Evolutionary conservation across 1,284 basidiomycete genomes (phyloP).

Genomic region (Leccinum proliferum): DNA sequence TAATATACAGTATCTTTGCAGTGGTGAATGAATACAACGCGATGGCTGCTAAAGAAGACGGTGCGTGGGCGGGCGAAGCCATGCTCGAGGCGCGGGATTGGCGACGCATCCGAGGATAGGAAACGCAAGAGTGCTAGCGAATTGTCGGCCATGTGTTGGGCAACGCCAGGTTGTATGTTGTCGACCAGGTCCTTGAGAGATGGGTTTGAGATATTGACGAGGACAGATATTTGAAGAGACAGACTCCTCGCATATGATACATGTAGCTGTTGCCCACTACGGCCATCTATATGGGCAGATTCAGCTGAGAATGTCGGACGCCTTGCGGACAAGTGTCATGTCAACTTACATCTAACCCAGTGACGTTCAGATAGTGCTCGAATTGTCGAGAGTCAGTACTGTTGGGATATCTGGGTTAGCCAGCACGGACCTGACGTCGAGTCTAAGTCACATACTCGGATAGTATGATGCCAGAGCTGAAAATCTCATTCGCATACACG

Average conservation of each 20-base stretch:
- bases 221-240: slow-evolving; percentile 1
- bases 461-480: slow-evolving; percentile 87
- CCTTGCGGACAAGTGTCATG: neutral
- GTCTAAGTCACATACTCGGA: slow-evolving; percentile 63
- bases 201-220: slow-evolving; percentile 9
- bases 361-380: slow-evolving; percentile 84
- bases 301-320: neutral
- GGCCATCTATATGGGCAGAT: slow-evolving; percentile 66
- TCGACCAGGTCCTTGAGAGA: slow-evolving; percentile 65
- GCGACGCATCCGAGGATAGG: slow-evolving; percentile 67
- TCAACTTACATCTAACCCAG: slow-evolving; percentile 73
- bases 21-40: slow-evolving; percentile 71
- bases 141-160: slow-evolving; percentile 92
- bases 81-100: slow-evolving; percentile 53
- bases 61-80: slow-evolving; percentile 56
- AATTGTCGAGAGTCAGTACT: slow-evolving; percentile 96
- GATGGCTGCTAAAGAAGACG: slow-evolving; percentile 73
- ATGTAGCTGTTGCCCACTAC: slow-evolving; percentile 91
- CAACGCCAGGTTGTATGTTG: slow-evolving; percentile 77
- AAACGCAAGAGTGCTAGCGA: slow-evolving; percentile 78
- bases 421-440: slow-evolving; percentile 7
- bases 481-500: slow-evolving; percentile 91
- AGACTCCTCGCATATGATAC: slow-evolving; percentile 82
- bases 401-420: slow-evolving; percentile 1
- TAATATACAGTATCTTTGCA: slow-evolving; percentile 67